A percentile compares a stretch with the other conserved stretches of the same genome.
These are phyloP conservation scores for Ulvella scutata DNA, from an alignment of 139 green algal species.

Conservation along the genomic window DNA sequence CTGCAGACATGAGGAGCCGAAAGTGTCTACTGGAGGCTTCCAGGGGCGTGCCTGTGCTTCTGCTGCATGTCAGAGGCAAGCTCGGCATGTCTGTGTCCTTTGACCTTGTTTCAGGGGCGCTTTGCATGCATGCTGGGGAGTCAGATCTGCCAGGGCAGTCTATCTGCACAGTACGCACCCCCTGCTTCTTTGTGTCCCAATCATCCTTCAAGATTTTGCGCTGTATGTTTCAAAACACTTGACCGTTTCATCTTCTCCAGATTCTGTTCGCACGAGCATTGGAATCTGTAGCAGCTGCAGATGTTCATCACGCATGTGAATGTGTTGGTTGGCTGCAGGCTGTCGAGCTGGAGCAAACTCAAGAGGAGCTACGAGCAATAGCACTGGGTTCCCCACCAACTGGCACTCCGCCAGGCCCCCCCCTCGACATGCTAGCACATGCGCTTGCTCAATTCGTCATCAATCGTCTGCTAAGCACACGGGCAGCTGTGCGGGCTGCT, in stretches of 20 bases:
- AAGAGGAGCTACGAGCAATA: neutral
- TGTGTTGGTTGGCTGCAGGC: neutral
- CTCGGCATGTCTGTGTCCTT: neutral
- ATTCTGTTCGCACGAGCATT: too few relatives aligned
- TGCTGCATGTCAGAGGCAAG: neutral
- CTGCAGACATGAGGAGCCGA: too few relatives aligned
- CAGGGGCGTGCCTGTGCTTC: constrained; percentile 1
- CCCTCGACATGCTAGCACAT: neutral
- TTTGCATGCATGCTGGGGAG: neutral
- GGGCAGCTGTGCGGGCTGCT: neutral
- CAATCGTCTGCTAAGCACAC: neutral
- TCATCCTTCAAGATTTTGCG: too few relatives aligned
- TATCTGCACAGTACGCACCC: neutral
- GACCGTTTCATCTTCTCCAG: too few relatives aligned
- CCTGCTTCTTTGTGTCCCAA: too few relatives aligned
- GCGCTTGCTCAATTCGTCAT: neutral
- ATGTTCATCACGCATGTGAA: too few relatives aligned
- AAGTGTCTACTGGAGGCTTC: too few relatives aligned
- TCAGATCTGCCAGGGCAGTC: neutral
- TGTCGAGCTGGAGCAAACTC: neutral
- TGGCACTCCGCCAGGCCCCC: neutral
- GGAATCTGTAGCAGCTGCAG: neutral
- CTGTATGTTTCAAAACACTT: too few relatives aligned
- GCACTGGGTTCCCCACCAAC: neutral
- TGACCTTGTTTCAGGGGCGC: neutral